Evolutionary conservation across 176 grass and related monocot genomes (phyloP), one percentile per base, ranked within the genome.

Genomic region (Carex scoparia): DNA sequence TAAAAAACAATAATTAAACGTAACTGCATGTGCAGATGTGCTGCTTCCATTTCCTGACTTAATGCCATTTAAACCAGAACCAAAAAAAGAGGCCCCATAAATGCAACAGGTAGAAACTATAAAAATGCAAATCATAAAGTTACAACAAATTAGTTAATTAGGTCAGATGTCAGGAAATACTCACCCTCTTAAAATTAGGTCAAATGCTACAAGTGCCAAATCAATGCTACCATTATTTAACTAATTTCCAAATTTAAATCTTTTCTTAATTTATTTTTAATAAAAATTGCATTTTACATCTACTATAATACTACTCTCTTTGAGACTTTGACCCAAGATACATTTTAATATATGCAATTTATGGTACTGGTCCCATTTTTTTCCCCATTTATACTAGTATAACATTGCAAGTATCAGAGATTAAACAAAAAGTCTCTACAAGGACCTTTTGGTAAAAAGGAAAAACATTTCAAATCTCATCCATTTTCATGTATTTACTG

Each of bases 401-500:
- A 10, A 76, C 9, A 53, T 3, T 28, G 73, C 16, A 30, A 77
- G 55, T 15, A 32, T 56, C 11, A 51, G 37, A 51, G 7, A 78
- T 30, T 5, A 15, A 16, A 33, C 4, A 31, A 9, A 3, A 3
- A 27, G 40, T 53, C 3, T 12, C 18, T 19, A 51, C 28, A 48
- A 15, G 40, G 11, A 1, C 18, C n/a, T 4, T 74, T 74, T 74
- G 70, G 18, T 13, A 51, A 51, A 78, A 78, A 3, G 10, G 10
- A 5, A 30, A 64, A 81, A 7, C 79, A 81, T 65, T 44, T 63
- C 23, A 65, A 46, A 44, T 82, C 60, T 49, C 10, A 42, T 46
- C 61, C 33, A 82, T 65, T 82, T 82, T 49, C 38, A 23, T 10
- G 55, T 82, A 82, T 82, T 53, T 67, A 69, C 81, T 53, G 65